These are phyloP conservation scores for Jamesozyma hellenica DNA, from an alignment of 805 yeast species.

Conservation along the genomic window DNA sequence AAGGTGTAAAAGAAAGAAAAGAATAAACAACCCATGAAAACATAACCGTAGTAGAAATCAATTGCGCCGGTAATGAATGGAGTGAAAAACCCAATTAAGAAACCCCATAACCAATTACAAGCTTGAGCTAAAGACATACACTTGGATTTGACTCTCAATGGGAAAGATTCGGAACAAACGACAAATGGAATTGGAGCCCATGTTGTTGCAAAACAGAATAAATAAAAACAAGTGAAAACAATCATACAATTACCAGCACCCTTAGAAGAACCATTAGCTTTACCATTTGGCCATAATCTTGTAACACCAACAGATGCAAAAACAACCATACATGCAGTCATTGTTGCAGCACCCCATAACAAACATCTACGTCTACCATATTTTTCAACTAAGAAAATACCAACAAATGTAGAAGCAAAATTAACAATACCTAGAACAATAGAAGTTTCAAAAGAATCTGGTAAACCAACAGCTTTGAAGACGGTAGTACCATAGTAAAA, in stretches of 20 bases:
- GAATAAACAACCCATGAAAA: constrained; percentile 9
- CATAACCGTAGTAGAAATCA: constrained; percentile 1
- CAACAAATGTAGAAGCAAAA: neutral
- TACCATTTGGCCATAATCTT: constrained; percentile 1
- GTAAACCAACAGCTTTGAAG: constrained; percentile 46
- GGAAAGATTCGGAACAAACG: constrained; percentile 59
- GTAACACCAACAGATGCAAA: constrained; percentile 1
- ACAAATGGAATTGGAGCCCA: constrained; percentile 23
- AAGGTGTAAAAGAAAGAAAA: constrained; percentile 48
- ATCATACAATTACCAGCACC: constrained; percentile 2
- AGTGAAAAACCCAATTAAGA: constrained; percentile 1
- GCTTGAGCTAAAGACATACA: constrained; percentile 48
- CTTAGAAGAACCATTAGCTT: neutral
- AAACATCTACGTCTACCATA: constrained; percentile 1
- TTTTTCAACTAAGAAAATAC: constrained; percentile 1
- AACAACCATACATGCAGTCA: constrained; percentile 1
- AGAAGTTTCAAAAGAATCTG: constrained; percentile 1
- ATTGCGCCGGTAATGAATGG: constrained; percentile 1
- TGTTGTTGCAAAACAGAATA: constrained; percentile 1
- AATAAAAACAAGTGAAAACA: constrained; percentile 1
- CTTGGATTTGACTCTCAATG: constrained; percentile 56
- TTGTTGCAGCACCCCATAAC: constrained; percentile 1
- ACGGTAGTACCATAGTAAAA: constrained; percentile 29
- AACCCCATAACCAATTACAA: constrained; percentile 52
- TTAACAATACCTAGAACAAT: constrained; percentile 1